A percentile compares a stretch with the other conserved stretches of the same genome.
Conservation (phyloP, 164 flowering plant species). For the Paratinospora sagittata region DNA sequence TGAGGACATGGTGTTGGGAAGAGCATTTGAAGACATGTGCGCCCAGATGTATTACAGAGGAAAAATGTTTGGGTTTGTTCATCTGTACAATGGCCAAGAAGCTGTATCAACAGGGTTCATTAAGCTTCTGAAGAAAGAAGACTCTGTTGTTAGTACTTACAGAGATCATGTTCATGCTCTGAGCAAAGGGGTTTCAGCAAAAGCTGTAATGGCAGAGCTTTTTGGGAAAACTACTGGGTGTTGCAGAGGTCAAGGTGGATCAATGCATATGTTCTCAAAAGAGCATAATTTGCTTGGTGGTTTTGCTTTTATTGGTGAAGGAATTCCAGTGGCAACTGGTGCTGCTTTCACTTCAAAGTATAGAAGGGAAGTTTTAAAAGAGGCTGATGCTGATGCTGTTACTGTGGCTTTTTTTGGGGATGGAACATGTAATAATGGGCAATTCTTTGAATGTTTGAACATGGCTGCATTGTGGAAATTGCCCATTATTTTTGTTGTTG, state of each 20-base stretch:
- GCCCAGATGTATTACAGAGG: slow-evolving; percentile 98
- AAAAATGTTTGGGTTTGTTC: slow-evolving; percentile 95
- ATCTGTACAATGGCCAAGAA: slow-evolving; percentile 90
- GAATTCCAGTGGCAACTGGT: slow-evolving; percentile 91
- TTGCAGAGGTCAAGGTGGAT: slow-evolving; percentile 95
- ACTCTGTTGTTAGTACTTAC: slow-evolving; percentile 74
- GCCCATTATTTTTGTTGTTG: slow-evolving; percentile 92
- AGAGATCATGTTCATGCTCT: slow-evolving; percentile 91
- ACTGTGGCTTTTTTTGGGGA: slow-evolving; percentile 88
- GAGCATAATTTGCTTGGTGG: slow-evolving; percentile 90
- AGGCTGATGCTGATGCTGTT: slow-evolving; percentile 62
- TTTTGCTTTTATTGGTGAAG: slow-evolving; percentile 95
- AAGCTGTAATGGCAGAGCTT: slow-evolving; percentile 87
- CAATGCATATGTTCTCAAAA: slow-evolving; percentile 97
- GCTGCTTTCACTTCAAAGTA: slow-evolving; percentile 86
- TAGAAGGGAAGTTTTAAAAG: slow-evolving; percentile 58
- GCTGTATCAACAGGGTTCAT: slow-evolving; percentile 93
- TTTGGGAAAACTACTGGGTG: slow-evolving; percentile 89
- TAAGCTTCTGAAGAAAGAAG: slow-evolving; percentile 66
- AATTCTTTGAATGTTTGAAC: slow-evolving; percentile 95
- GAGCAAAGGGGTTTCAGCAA: slow-evolving; percentile 83
- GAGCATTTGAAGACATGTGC: slow-evolving; percentile 92
- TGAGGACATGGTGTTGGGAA: slow-evolving; percentile 80
- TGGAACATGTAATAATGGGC: slow-evolving; percentile 90
- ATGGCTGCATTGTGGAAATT: slow-evolving; percentile 96